Conservation (phyloP, 2,329 filamentous ascomycete species). For the Aspergillus transmontanensis region DNA sequence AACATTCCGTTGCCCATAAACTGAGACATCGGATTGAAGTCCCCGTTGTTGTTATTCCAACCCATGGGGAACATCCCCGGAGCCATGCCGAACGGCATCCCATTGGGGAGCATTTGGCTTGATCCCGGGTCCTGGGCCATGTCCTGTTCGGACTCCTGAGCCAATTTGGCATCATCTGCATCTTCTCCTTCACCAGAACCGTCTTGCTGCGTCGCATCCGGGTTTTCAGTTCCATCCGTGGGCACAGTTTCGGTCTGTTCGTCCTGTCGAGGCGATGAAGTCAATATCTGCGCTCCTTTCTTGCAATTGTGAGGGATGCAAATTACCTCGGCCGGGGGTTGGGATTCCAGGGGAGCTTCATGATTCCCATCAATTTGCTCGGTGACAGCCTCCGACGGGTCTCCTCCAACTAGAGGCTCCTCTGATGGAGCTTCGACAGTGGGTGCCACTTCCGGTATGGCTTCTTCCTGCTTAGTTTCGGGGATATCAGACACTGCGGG, state of each 20-base stretch:
- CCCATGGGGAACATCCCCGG: constrained; percentile 59
- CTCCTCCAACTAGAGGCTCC: constrained; percentile 17
- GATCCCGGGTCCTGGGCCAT: constrained; percentile 12
- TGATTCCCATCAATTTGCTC: constrained; percentile 12
- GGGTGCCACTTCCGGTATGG: constrained; percentile 10
- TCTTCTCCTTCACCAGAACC: constrained; percentile 18
- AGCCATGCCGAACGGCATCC: constrained; percentile 49
- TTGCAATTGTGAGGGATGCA: not conserved
- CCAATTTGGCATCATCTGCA: constrained; percentile 10
- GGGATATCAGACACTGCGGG: constrained; percentile 21
- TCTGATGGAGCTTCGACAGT: constrained; percentile 15
- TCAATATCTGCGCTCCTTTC: not conserved
- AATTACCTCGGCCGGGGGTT: constrained; percentile 22
- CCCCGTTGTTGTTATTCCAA: constrained; percentile 59
- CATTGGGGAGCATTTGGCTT: constrained; percentile 24
- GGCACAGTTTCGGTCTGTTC: constrained; percentile 15
- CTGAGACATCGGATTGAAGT: constrained; percentile 75
- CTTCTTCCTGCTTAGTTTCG: constrained; percentile 16
- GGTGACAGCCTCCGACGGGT: constrained; percentile 8
- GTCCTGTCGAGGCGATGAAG: constrained; percentile 11
- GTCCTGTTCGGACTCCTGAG: constrained; percentile 20
- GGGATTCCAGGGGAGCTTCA: constrained; percentile 9
- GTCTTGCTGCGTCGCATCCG: constrained; percentile 14
- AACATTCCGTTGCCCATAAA: constrained; percentile 52
- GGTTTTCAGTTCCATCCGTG: constrained; percentile 11